Conservation (phyloP, 371 early-diverging fungal genomes). For the Fennellomyces sp. region DNA sequence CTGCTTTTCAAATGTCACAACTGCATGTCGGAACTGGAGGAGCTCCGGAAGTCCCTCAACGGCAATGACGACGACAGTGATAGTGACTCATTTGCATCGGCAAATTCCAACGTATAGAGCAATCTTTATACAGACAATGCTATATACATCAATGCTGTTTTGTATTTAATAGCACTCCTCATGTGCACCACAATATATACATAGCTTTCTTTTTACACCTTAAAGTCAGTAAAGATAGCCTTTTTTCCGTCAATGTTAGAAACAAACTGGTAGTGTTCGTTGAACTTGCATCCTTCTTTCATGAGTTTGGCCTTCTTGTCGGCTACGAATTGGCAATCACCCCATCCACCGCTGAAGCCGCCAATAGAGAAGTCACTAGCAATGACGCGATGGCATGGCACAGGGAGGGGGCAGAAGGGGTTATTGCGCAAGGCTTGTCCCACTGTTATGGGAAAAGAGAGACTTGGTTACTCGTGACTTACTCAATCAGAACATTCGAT, state of each 20-base stretch:
- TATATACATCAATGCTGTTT: no score
- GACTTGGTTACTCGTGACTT: not conserved
- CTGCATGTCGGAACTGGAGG: constrained; percentile 23
- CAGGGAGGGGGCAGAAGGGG: constrained; percentile 76
- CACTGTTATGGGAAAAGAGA: constrained; percentile 28
- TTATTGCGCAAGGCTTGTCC: constrained; percentile 78
- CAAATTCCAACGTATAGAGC: not conserved
- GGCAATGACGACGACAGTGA: not conserved
- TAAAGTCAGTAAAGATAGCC: constrained; percentile 55
- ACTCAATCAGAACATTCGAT: not conserved
- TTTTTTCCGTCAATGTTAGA: constrained; percentile 41
- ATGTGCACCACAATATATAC: not conserved
- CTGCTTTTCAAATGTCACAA: constrained; percentile 37
- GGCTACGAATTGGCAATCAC: constrained; percentile 58
- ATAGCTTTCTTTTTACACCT: constrained; percentile 8
- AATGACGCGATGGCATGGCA: constrained; percentile 85
- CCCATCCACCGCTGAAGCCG: constrained; percentile 74
- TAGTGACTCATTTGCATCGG: constrained; percentile 10
- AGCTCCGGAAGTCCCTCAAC: not conserved
- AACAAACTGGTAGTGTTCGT: constrained; percentile 58
- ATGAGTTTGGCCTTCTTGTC: constrained; percentile 72
- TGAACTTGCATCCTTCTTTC: constrained; percentile 71
- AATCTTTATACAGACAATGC: not conserved
- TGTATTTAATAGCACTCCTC: not conserved
- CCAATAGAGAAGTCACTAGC: constrained; percentile 69